Evolutionary conservation across 2,329 filamentous ascomycete genomes (phyloP), one percentile per base, ranked within the genome.

Genomic region (Neopestalotiopsis sp.): DNA sequence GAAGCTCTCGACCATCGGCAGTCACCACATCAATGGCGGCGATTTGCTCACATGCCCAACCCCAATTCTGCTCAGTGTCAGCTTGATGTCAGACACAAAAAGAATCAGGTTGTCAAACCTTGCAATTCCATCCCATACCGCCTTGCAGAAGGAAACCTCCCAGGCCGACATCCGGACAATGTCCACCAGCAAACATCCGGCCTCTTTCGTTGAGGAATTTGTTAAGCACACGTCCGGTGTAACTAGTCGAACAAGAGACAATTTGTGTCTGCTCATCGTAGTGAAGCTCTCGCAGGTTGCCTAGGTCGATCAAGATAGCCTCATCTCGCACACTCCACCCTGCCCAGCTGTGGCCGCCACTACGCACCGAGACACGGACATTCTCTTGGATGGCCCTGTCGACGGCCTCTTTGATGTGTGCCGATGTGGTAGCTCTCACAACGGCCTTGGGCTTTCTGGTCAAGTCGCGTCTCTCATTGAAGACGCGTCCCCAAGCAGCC

Each of bases 111-210:
- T 24, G 13, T 74, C 80, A 67, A 69, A 85, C 84, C 74, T 82
- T 84, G 71, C 84, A 87, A 72, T 87, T 88, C 86, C 86, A 89
- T 0, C 86, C 86, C 84, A 88, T 88, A 1, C 86, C 86, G 0
- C 86, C 87, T 71, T 88, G 86, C 14, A 89, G 74, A 28, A 88
- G 73, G 70, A 88, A 88, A 0, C 86, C 86, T 0, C 86, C 86
- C n/a, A 89, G 72, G 9, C 85, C 86, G 20, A 89, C 86, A 74
- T 88, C 85, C 0, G 86, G 86, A 73, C 86, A 89, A 74, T 89
- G 87, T 0, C 86, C 87, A 0, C 84, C 85, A 0, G 81, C 79
- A 71, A 89, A 89, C 78, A 88, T 81, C 45, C 82, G 75, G 0
- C 82, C 83, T 59, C 80, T 74, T 0, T 69, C 65, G 0, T 63